phyloP scores from a whole-genome alignment of 1,284 basidiomycete species.

The Puccinia novopanici region DNA sequence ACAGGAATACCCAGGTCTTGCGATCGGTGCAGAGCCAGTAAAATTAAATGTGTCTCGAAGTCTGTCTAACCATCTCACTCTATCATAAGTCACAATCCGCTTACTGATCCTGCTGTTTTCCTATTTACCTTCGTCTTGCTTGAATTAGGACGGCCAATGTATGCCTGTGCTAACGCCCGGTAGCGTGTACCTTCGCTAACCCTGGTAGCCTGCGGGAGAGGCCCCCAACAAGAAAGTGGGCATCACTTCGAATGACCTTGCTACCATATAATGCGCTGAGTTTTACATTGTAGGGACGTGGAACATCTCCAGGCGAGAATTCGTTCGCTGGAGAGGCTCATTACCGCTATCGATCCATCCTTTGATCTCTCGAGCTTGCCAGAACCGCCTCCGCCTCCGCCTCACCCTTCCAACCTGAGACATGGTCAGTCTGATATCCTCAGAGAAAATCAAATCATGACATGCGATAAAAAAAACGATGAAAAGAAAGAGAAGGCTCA shows the following conservation, averaged over 20 bases:
- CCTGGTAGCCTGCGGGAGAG: constrained; percentile 45
- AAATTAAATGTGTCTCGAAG: constrained; percentile 49
- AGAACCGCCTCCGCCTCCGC: constrained; percentile 15
- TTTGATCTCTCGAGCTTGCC: constrained; percentile 40
- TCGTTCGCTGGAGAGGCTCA: constrained; percentile 46
- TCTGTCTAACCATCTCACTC: constrained; percentile 1
- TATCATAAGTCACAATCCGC: not conserved
- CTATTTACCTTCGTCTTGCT: not conserved
- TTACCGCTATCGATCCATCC: constrained; percentile 27
- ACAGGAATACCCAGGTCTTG: constrained; percentile 44
- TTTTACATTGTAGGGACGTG: constrained; percentile 15
- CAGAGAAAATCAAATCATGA: not conserved
- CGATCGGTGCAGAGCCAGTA: constrained; percentile 43
- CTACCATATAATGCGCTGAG: not conserved
- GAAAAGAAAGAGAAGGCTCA: not conserved
- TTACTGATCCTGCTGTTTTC: not conserved
- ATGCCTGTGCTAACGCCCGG: constrained; percentile 19
- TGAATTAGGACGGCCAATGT: constrained; percentile 28
- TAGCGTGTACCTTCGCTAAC: constrained; percentile 44
- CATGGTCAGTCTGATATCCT: not conserved
- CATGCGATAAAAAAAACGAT: no score
- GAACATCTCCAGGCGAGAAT: constrained; percentile 48
- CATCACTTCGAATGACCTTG: not conserved
- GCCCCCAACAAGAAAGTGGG: constrained; percentile 43
- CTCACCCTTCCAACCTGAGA: constrained; percentile 14